These are phyloP conservation scores for Sphagnum tenellum DNA, from an alignment of 225 moss, liverwort and hornwort genomes.

Conservation along the genomic window DNA sequence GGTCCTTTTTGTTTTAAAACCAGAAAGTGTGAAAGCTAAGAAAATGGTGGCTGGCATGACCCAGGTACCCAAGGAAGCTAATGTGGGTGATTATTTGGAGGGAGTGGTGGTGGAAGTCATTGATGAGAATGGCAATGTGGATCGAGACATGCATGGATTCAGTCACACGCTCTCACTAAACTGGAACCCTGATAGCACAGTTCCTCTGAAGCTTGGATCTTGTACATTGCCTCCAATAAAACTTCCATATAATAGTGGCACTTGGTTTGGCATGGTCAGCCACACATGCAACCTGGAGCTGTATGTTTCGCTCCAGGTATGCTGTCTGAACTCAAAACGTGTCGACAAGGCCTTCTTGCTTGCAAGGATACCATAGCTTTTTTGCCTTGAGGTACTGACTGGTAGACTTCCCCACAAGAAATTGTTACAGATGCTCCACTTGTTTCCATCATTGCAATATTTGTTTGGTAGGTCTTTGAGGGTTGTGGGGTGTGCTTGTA, in stretches of 20 bases:
- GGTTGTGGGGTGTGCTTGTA: too few relatives aligned
- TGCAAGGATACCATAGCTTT: too few relatives aligned
- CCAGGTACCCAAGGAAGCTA: constrained; percentile 8
- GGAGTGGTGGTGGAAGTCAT: constrained; percentile 20
- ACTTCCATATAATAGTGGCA: constrained; percentile 8
- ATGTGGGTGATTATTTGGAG: constrained; percentile 11
- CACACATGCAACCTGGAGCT: constrained; percentile 19
- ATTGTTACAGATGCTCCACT: not conserved
- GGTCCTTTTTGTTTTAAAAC: not conserved
- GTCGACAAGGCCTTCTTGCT: too few relatives aligned
- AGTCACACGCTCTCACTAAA: constrained; percentile 14
- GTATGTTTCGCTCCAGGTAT: constrained; percentile 9
- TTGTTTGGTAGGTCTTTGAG: too few relatives aligned
- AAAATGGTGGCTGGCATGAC: not conserved
- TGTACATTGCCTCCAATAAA: constrained; percentile 29
- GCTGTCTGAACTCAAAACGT: too few relatives aligned
- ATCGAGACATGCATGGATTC: constrained; percentile 20
- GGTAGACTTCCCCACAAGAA: too few relatives aligned
- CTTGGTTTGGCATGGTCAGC: constrained; percentile 24
- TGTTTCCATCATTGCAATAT: too few relatives aligned
- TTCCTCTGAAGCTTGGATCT: constrained; percentile 14
- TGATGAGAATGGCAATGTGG: constrained; percentile 22
- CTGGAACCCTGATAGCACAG: constrained; percentile 20
- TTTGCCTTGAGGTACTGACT: too few relatives aligned
- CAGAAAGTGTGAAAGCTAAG: not conserved